These are phyloP conservation scores for Wickerhamiella slavikovae DNA, from an alignment of 805 yeast genomes.

Conservation along the genomic window DNA sequence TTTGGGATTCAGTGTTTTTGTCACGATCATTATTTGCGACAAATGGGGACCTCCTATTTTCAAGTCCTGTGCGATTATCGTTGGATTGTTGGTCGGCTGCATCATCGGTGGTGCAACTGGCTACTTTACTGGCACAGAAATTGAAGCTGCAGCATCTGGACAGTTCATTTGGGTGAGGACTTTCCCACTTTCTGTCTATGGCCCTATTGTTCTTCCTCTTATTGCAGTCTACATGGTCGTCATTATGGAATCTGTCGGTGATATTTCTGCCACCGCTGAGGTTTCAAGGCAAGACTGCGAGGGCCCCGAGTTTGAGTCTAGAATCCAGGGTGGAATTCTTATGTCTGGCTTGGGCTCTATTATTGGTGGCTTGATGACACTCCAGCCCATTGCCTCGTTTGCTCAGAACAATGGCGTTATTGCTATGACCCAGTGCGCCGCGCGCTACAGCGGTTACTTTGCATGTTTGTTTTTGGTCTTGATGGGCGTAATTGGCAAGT, in stretches of 20 bases:
- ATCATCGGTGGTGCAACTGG: slow-evolving; percentile 84
- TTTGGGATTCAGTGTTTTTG: slow-evolving; percentile 64
- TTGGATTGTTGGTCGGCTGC: slow-evolving; percentile 72
- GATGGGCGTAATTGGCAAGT: slow-evolving; percentile 77
- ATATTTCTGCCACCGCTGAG: slow-evolving; percentile 83
- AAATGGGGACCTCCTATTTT: slow-evolving; percentile 85
- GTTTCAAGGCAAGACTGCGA: slow-evolving; percentile 72
- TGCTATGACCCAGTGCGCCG: slow-evolving; percentile 79
- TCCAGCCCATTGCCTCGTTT: slow-evolving; percentile 81
- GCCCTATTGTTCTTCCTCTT: slow-evolving; percentile 71
- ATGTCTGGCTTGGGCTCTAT: slow-evolving; percentile 76
- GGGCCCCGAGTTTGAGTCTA: slow-evolving; percentile 59
- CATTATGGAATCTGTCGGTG: slow-evolving; percentile 91
- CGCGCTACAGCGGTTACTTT: slow-evolving; percentile 62
- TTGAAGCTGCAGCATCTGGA: slow-evolving; percentile 56
- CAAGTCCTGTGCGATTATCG: slow-evolving; percentile 83
- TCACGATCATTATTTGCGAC: slow-evolving; percentile 55
- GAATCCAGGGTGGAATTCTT: slow-evolving; percentile 82
- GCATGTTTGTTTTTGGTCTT: slow-evolving; percentile 58
- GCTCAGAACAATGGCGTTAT: slow-evolving; percentile 95
- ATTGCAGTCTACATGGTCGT: slow-evolving; percentile 62
- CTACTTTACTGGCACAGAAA: slow-evolving; percentile 39
- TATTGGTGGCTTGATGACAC: slow-evolving; percentile 55
- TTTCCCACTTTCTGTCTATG: slow-evolving; percentile 55
- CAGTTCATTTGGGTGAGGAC: slow-evolving; percentile 81